Evolutionary conservation across 148 eudicot genomes (phyloP), one percentile per base, ranked within the genome.

Genomic region (Suaeda aralocaspica): DNA sequence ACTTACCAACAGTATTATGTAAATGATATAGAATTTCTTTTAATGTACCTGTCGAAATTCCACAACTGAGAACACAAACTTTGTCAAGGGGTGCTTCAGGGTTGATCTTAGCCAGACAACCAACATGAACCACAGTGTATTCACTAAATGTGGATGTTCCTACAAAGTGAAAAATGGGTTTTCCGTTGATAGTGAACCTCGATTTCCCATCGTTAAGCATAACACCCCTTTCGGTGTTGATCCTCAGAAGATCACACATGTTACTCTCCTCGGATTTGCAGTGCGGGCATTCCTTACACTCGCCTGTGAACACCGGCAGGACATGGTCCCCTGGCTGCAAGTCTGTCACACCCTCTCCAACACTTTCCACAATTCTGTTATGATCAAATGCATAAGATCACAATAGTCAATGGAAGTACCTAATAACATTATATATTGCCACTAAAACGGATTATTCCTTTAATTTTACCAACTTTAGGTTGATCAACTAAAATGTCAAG

Each of bases 31-130:
- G 21, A 15, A 31, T 14, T 41, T 33, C 26, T 24, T 21, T 56
- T 13, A 16, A 68, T 2, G 25, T 21, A 88, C 93, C 93, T 58
- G 90, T 88, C 8, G 88, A 81, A 25, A 88, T 74, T 46, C 93
- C 93, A 62, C 93, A 88, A 71, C 93, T 88, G n/a, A 88, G 82
- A 51, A 88, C 68, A 64, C 93, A 88, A 25, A 84, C 90, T 86
- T 88, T 88, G 72, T 88, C 93, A n/a, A 88, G 84, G 10, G 93
- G 90, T 12, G 93, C 93, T n/a, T 39, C 59, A 44, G 93, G 90
- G 58, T 88, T 81, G 79, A 88, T 84, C 77, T 88, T 88, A 22
- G 93, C 90, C 22, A 88, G 70, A 64, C 84, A 84, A 0, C 93
- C 93, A 46, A 77, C 86, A 70, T 86, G 88, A 48, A 57, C 21